Percentiles rank a stretch among this genome's conserved stretches.
phyloP scores from a whole-genome alignment of 108 stramenopile genomes.

The Fragilaria radians region DNA sequence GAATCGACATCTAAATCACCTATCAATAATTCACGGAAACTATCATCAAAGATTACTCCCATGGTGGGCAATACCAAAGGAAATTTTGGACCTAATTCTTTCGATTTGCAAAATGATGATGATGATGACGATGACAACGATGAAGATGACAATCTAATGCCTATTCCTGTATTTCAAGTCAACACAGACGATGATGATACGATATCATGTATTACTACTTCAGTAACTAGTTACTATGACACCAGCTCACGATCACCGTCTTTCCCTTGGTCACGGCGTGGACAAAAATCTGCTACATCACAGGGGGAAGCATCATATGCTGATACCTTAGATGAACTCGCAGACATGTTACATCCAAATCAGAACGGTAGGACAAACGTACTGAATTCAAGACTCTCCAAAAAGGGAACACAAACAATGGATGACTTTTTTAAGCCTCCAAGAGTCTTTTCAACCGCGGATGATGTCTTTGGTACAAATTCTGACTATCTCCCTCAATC shows the following conservation, averaged over 20 bases:
- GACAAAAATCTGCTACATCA: neutral
- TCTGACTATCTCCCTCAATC: too few relatives aligned
- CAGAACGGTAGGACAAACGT: neutral
- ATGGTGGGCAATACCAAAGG: too few relatives aligned
- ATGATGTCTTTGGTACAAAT: neutral
- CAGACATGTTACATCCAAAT: constrained; percentile 11
- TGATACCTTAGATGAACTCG: constrained; percentile 7
- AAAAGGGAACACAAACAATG: neutral
- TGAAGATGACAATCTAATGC: neutral
- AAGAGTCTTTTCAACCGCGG: neutral
- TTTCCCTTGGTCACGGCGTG: neutral
- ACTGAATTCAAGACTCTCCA: neutral
- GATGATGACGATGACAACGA: neutral
- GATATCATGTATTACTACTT: neutral
- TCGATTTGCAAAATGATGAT: too few relatives aligned
- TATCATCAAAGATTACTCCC: too few relatives aligned
- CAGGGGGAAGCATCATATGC: constrained; percentile 2
- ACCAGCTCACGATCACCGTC: neutral
- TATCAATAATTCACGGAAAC: too few relatives aligned
- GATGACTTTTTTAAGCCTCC: neutral
- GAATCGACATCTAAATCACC: too few relatives aligned
- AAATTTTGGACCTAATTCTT: too few relatives aligned
- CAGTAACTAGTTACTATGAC: neutral
- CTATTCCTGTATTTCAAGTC: neutral
- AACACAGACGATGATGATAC: neutral